Base-by-base conservation (phyloP, 306 rosid species). In the Malus orientalis region DNA sequence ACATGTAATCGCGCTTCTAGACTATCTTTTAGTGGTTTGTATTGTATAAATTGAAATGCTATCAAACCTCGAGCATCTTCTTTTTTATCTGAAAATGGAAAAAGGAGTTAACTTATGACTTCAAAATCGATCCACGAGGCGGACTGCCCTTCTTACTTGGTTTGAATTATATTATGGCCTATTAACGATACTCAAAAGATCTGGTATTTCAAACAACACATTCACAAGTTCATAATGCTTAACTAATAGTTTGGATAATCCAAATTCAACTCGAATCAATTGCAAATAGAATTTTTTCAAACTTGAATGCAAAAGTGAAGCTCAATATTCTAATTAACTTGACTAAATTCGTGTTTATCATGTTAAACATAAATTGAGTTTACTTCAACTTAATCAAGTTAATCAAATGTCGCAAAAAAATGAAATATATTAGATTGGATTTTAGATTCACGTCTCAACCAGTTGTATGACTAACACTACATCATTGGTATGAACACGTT, bases 261-360 rank as follows among this genome's bases (percentile, higher is more conserved):
- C 63, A 58, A 3, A 10, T 22, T 11, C 30, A 58, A 58, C 27
- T 6, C 6, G 6, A 4, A 57, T 57, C 13, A 57, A 57, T 49
- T 49, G 19, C 2, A 44, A 44, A 44, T 44, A 11, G 3, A 49
- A 16, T 49, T 14, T 14, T 5, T 49, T 49, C 1, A 6, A 49
- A 6, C 20, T 49, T 49, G 3, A 49, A 18, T 49, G 2, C 18
- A 49, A 2, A 49, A 49, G 0, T 49, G 3, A 3, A 5, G 18
- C 3, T 5, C 55, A 49, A 14, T 6, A 6, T 2, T 49, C 0
- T 49, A 49, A 2, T 15, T 49, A 49, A 49, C 20, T 15, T 18
- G 0, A 0, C 1, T 49, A 49, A 49, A 49, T 49, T 4, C 6
- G 18, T 0, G 55, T 49, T 2, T 22, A 58, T 0, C 13, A 10